Base-by-base conservation (phyloP, 768 basidiomycete genomes). In the Paxillus involutus region DNA sequence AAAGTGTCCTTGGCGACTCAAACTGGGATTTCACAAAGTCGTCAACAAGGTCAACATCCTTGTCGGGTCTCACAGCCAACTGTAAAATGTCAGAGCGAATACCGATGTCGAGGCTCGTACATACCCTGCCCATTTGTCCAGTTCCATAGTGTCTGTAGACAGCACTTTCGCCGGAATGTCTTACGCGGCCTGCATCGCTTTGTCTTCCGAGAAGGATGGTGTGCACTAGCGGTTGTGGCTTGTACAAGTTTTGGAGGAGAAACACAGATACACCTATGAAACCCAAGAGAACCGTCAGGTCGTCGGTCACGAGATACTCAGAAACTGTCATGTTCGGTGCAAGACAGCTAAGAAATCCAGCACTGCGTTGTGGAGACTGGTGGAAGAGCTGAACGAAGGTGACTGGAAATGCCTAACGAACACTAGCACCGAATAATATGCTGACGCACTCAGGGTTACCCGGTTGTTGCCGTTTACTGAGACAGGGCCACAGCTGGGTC, bases 191-290 rank as follows among this genome's bases (percentile, higher is more conserved):
- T 26, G 88, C 88, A 68, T 97, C 95, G 61, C 91, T 92, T 77
- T 98, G 94, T 47, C 93, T 77, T 7, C 94, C 94, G 1, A 98
- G 80, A 9, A 96, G 79, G 59, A 98, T 89, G n/a, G 94, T 94
- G 64, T 97, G 94, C 0, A 95, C 93, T 41, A 95, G 81, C 2
- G 88, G 86, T 60, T 89, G 88, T 4, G 88, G 89, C 60, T 81
- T 89, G 73, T 91, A 89, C 56, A 90, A 73, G 66, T 84, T 91
- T 64, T 85, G 85, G 42, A 91, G 75, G 32, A 91, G 77, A 66
- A 90, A 91, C 37, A 90, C 80, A 9, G 88, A 88, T 3, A 85
- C 87, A 4, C 84, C 83, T 35, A 88, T 85, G 57, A 92, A 80
- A 47, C 84, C 85, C 10, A 91, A 79, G 33, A 91, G 80, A 55